Evolutionary conservation across 495 filamentous ascomycete genomes (phyloP).

Genomic region (Aspergillus sparsus): DNA sequence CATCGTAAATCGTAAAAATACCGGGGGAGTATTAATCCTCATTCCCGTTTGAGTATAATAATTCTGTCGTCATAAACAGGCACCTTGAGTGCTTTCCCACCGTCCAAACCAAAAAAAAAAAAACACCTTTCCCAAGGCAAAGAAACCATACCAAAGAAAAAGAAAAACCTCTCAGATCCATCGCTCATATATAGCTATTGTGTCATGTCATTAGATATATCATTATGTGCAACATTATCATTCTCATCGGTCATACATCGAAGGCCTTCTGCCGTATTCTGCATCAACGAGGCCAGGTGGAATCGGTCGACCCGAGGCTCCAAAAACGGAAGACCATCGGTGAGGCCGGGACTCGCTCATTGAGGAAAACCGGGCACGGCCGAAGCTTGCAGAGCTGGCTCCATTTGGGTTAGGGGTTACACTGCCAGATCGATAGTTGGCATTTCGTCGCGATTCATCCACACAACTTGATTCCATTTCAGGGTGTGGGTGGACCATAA

Average conservation of each 20-base stretch:
- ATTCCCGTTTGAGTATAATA: too few species aligned
- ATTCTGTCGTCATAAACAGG: background rate
- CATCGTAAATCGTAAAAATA: slow-evolving; percentile 8
- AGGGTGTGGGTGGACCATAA: slow-evolving; percentile 19
- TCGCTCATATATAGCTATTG: too few species aligned
- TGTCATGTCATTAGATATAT: too few species aligned
- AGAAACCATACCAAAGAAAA: background rate
- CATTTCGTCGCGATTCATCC: slow-evolving; percentile 15
- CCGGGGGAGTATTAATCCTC: background rate
- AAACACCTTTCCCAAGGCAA: background rate
- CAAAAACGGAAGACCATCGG: slow-evolving; percentile 9
- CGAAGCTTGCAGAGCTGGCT: background rate
- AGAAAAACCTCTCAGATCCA: background rate
- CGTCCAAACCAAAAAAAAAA: slow-evolving; percentile 3
- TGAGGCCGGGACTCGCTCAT: slow-evolving; percentile 11
- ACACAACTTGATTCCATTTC: slow-evolving; percentile 17
- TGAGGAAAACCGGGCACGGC: slow-evolving; percentile 12
- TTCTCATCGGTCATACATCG: slow-evolving; percentile 23
- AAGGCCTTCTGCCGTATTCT: slow-evolving; percentile 17
- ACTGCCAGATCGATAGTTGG: slow-evolving; percentile 9
- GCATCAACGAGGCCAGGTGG: slow-evolving; percentile 15
- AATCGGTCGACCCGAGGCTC: background rate
- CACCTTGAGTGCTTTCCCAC: background rate
- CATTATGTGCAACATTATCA: background rate
- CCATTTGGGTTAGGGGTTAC: slow-evolving; percentile 8